A percentile compares a stretch with the other conserved stretches of the same genome.
These are phyloP conservation scores for Pyricularia grisea DNA, from an alignment of 2,329 filamentous ascomycete genomes.

Conservation along the genomic window DNA sequence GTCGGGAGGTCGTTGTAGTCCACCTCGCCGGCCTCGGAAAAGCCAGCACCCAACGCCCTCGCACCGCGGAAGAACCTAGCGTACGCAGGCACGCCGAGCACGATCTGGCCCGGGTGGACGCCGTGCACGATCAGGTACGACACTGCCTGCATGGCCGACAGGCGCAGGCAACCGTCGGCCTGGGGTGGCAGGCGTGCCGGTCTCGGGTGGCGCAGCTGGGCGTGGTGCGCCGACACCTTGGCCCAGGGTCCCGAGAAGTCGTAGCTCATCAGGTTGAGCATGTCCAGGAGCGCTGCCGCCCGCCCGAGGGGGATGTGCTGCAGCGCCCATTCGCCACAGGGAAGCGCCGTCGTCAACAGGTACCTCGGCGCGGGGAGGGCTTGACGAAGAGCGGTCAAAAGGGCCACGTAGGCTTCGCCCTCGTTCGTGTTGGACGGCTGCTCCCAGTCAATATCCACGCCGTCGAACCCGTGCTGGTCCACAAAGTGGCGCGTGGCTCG, in stretches of 20 bases:
- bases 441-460: slow-evolving; percentile 63
- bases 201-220: slow-evolving; percentile 42
- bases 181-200: slow-evolving; percentile 14
- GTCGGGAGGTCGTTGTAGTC: slow-evolving; percentile 52
- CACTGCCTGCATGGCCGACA: slow-evolving; percentile 40
- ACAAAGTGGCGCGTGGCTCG: slow-evolving; percentile 43
- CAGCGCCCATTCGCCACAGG: slow-evolving; percentile 52
- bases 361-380: slow-evolving; percentile 46
- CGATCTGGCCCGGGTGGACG: slow-evolving; percentile 47
- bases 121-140: slow-evolving; percentile 41
- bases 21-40: slow-evolving; percentile 37
- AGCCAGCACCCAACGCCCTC: slow-evolving; percentile 41
- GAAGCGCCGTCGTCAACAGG: slow-evolving; percentile 51
- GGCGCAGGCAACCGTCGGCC: slow-evolving; percentile 26
- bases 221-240: slow-evolving; percentile 51
- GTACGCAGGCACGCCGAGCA: slow-evolving; percentile 55
- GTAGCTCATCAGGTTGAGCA: slow-evolving; percentile 61
- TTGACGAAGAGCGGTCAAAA: slow-evolving; percentile 45
- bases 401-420: slow-evolving; percentile 46
- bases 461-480: slow-evolving; percentile 48
- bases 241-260: slow-evolving; percentile 59
- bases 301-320: slow-evolving; percentile 46
- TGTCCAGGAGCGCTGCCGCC: slow-evolving; percentile 44
- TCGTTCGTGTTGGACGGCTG: slow-evolving; percentile 44
- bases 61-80: slow-evolving; percentile 52